Conservation (phyloP, 345 rosid genomes). For the Moricandia arvensis region DNA sequence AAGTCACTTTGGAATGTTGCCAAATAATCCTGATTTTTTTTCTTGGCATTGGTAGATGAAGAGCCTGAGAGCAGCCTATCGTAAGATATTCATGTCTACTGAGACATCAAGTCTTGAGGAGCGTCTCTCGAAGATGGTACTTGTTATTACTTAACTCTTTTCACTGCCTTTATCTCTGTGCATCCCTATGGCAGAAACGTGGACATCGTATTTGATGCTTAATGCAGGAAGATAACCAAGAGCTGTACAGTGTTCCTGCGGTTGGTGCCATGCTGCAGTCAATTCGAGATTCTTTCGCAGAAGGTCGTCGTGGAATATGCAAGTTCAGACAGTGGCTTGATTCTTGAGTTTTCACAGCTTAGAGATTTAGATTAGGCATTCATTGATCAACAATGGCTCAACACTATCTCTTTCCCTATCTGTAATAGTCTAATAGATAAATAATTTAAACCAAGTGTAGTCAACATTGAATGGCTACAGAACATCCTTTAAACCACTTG, state of each 20-base stretch:
- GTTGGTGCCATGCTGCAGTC: slow-evolving; percentile 71
- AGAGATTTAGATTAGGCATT: slow-evolving; percentile 11
- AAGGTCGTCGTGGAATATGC: slow-evolving; percentile 85
- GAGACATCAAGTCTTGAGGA: slow-evolving; percentile 57
- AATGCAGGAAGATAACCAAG: slow-evolving; percentile 55
- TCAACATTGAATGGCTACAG: background rate
- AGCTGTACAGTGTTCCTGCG: slow-evolving; percentile 48
- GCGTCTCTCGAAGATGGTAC: slow-evolving; percentile 77
- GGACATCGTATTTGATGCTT: slow-evolving; percentile 1
- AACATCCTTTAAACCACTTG: background rate
- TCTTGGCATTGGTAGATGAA: slow-evolving; percentile 47
- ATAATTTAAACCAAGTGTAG: slow-evolving; percentile 4
- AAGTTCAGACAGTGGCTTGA: slow-evolving; percentile 63
- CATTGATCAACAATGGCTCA: slow-evolving; percentile 6
- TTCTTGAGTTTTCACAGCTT: slow-evolving; percentile 26
- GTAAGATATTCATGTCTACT: slow-evolving; percentile 77
- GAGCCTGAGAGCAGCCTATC: slow-evolving; percentile 72
- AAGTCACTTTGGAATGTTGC: slow-evolving; percentile 1
- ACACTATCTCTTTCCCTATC: background rate
- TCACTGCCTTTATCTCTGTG: background rate
- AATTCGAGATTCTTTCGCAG: slow-evolving; percentile 65
- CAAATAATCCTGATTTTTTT: slow-evolving; percentile 13
- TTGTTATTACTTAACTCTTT: background rate
- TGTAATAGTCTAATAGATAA: slow-evolving; percentile 7
- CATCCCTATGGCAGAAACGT: background rate